Evolutionary conservation across 768 basidiomycete genomes (phyloP).

Genomic region (Mycena galopus): DNA sequence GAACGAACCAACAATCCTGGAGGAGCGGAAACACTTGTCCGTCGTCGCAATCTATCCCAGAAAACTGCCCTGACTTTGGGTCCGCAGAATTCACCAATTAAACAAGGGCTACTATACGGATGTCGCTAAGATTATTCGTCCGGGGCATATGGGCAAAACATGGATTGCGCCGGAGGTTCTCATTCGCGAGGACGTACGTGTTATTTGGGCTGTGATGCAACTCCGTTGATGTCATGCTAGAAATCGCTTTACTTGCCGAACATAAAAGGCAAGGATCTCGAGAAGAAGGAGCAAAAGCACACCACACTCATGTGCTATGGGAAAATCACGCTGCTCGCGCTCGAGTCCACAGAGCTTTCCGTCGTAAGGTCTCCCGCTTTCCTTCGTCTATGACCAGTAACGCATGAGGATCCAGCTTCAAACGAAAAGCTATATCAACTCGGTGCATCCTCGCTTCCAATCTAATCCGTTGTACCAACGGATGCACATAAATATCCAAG

Average conservation of each 20-base stretch:
- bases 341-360: conserved; percentile 89
- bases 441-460: conserved; percentile 65
- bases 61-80: conserved; percentile 15
- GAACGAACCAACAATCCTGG: conserved; percentile 77
- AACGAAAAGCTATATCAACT: conserved; percentile 74
- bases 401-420: conserved; percentile 71
- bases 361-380: conserved; percentile 66
- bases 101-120: conserved; percentile 93
- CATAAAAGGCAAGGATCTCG: conserved; percentile 79
- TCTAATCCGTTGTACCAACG: conserved; percentile 76
- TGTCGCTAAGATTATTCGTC: conserved; percentile 76
- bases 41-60: conserved; percentile 34
- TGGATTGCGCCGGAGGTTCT: conserved; percentile 93
- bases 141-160: conserved; percentile 88
- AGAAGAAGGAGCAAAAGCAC: conserved; percentile 67
- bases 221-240: conserved; percentile 54
- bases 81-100: conserved; percentile 60
- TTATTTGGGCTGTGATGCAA: neutral
- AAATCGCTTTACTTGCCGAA: conserved; percentile 94
- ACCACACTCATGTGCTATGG: conserved; percentile 84
- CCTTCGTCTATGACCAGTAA: conserved; percentile 8
- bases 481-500: conserved; percentile 92
- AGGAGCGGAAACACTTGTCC: conserved; percentile 76
- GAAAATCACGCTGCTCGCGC: conserved; percentile 82
- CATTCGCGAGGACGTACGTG: conserved; percentile 89